Conservation (phyloP, 345 rosid species). For the Lepidium africanum region DNA sequence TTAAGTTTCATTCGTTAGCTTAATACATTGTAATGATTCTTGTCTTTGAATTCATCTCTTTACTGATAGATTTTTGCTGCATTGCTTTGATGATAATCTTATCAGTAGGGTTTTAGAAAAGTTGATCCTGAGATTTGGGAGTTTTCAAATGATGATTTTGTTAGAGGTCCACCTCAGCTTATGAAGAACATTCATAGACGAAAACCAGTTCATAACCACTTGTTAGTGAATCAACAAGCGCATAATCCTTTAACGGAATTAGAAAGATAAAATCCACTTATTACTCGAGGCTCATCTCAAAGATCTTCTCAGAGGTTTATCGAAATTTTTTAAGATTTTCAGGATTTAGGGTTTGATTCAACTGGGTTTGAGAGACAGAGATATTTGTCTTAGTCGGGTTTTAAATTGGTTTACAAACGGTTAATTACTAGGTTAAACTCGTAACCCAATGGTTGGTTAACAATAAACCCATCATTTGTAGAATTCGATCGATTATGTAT, state of each 20-base stretch:
- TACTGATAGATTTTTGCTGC: not conserved
- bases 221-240: slow-evolving; percentile 45
- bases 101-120: slow-evolving; percentile 69
- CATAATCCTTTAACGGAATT: slow-evolving; percentile 54
- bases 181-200: slow-evolving; percentile 86
- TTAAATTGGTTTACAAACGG: no score
- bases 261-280: slow-evolving; percentile 37
- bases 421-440: no score
- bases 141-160: slow-evolving; percentile 75
- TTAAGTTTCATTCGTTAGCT: slow-evolving; percentile 97
- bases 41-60: not conserved
- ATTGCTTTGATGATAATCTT: not conserved
- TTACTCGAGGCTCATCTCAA: no score
- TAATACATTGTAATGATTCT: slow-evolving; percentile 62
- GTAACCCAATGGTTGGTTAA: no score
- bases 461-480: no score
- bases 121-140: slow-evolving; percentile 88
- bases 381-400: no score
- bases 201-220: slow-evolving; percentile 91
- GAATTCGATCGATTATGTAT: no score
- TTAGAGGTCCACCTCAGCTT: slow-evolving; percentile 61
- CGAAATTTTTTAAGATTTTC: no score
- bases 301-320: no score
- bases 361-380: no score
- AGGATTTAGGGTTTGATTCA: no score